These are phyloP conservation scores for Sordariomycetes sp. DNA, from an alignment of 2,329 filamentous ascomycete genomes.

Conservation along the genomic window DNA sequence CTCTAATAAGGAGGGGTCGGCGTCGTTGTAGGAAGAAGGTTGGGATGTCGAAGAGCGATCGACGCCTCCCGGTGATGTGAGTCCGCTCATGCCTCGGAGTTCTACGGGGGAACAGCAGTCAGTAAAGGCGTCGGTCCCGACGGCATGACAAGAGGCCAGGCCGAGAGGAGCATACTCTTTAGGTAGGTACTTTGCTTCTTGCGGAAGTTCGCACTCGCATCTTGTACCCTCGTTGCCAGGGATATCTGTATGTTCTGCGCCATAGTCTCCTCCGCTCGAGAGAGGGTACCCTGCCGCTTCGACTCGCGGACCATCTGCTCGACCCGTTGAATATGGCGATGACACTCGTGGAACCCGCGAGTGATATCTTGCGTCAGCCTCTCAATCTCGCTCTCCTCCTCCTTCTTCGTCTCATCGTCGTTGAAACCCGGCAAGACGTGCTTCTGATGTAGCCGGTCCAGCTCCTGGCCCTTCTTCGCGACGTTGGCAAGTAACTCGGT, in stretches of 20 bases:
- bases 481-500: slow-evolving; percentile 70
- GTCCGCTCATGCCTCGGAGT: slow-evolving; percentile 57
- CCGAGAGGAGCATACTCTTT: slow-evolving; percentile 50
- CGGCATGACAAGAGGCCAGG: background rate
- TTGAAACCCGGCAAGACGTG: slow-evolving; percentile 95
- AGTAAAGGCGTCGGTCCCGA: background rate
- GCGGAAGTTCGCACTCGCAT: slow-evolving; percentile 80
- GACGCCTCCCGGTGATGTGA: slow-evolving; percentile 31
- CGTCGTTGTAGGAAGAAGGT: slow-evolving; percentile 39
- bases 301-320: slow-evolving; percentile 78
- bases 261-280: slow-evolving; percentile 83
- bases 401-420: slow-evolving; percentile 77
- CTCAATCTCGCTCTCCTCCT: slow-evolving; percentile 86
- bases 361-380: slow-evolving; percentile 83
- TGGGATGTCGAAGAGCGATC: slow-evolving; percentile 41
- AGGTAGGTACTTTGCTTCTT: slow-evolving; percentile 97
- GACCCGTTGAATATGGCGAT: slow-evolving; percentile 75
- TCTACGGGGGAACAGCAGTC: slow-evolving; percentile 31
- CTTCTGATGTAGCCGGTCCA: slow-evolving; percentile 92
- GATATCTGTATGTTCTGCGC: slow-evolving; percentile 92
- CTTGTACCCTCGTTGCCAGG: slow-evolving; percentile 75
- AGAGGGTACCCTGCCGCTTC: slow-evolving; percentile 58
- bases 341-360: slow-evolving; percentile 76
- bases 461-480: slow-evolving; percentile 65
- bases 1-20: slow-evolving; percentile 79